Evolutionary conservation across 257 asterid species (phyloP).

Genomic region (Penstemon eatonii): DNA sequence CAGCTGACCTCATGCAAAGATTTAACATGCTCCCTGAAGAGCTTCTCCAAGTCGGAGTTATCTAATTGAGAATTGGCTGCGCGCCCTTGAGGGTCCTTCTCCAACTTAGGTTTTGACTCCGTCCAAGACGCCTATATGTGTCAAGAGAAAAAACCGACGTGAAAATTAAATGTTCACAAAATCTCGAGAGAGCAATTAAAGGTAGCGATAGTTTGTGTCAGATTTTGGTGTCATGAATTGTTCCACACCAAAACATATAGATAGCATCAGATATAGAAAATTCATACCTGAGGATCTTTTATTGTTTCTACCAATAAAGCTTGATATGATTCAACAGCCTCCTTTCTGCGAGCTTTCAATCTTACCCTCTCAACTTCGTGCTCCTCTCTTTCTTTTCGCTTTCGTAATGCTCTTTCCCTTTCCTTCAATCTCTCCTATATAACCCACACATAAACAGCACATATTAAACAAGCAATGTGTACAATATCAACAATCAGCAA

Average conservation of each 20-base stretch:
- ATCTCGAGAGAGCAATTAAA: background rate
- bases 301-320: slow-evolving; percentile 91
- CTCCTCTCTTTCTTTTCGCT: slow-evolving; percentile 96
- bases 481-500: slow-evolving; percentile 5
- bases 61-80: slow-evolving; percentile 77
- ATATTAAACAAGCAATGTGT: slow-evolving; percentile 18
- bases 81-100: slow-evolving; percentile 98
- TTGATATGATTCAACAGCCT: slow-evolving; percentile 87
- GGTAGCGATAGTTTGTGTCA: slow-evolving; percentile 1
- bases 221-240: no score
- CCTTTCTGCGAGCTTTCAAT: slow-evolving; percentile 89
- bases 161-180: background rate
- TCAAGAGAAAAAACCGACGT: slow-evolving; percentile 20
- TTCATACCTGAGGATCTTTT: slow-evolving; percentile 88
- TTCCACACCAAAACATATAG: slow-evolving; percentile 4
- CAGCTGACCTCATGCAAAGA: slow-evolving; percentile 71
- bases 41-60: slow-evolving; percentile 85
- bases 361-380: slow-evolving; percentile 99
- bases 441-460: slow-evolving; percentile 1
- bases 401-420: slow-evolving; percentile 83
- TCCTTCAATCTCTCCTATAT: slow-evolving; percentile 86
- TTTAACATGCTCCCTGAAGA: slow-evolving; percentile 90
- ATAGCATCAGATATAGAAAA: slow-evolving; percentile 10
- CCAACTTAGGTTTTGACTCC: slow-evolving; percentile 85
- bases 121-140: slow-evolving; percentile 86